phyloP scores from a whole-genome alignment of 2,329 filamentous ascomycete species.

The Chalara sp. region DNA sequence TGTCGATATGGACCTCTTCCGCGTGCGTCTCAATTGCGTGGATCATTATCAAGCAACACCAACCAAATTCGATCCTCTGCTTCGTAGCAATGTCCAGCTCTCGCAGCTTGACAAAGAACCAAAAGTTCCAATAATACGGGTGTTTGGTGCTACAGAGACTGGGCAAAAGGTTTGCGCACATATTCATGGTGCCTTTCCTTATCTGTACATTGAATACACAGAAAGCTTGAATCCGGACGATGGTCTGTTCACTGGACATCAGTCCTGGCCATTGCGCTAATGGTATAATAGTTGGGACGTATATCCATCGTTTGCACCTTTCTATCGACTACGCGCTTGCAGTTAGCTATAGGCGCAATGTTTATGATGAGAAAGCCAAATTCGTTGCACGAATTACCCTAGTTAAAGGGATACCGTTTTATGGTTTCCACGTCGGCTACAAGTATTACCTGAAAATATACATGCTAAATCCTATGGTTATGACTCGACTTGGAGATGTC shows the following conservation, averaged over 20 bases:
- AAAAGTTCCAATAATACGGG: constrained; percentile 76
- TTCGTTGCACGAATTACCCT: constrained; percentile 89
- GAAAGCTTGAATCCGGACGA: constrained; percentile 60
- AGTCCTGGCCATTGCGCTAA: constrained; percentile 11
- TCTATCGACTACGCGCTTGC: constrained; percentile 89
- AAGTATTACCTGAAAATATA: constrained; percentile 91
- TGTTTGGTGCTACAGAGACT: constrained; percentile 89
- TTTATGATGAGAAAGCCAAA: constrained; percentile 57
- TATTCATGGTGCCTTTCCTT: constrained; percentile 91
- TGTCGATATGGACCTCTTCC: constrained; percentile 63
- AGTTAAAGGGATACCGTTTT: constrained; percentile 91
- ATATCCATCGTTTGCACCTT: constrained; percentile 71
- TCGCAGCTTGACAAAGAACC: constrained; percentile 57
- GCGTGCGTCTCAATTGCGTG: constrained; percentile 89
- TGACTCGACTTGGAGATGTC: constrained; percentile 81
- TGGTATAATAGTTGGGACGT: constrained; percentile 54
- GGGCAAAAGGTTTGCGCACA: constrained; percentile 96
- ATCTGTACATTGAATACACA: constrained; percentile 84
- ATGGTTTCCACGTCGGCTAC: constrained; percentile 91
- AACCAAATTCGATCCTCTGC: constrained; percentile 71
- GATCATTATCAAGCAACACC: constrained; percentile 85
- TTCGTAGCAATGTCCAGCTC: constrained; percentile 57
- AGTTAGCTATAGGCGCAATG: constrained; percentile 74
- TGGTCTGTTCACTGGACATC: constrained; percentile 42
- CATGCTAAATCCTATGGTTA: constrained; percentile 78